These are phyloP conservation scores for Fagus crenata DNA, from an alignment of 306 rosid species.

Conservation along the genomic window DNA sequence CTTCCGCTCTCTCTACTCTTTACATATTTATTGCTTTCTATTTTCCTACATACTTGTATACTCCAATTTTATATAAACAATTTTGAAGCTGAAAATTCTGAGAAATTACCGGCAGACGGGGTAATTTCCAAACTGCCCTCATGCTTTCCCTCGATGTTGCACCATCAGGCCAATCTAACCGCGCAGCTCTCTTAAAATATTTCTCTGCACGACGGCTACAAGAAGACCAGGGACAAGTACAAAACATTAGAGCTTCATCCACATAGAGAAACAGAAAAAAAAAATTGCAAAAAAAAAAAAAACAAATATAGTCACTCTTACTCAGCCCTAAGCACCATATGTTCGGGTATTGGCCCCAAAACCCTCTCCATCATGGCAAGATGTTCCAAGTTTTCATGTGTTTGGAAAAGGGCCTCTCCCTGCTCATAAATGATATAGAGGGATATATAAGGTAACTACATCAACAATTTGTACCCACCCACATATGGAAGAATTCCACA, in stretches of 20 bases:
- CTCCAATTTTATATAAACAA: background rate
- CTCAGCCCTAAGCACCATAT: constrained; percentile 72
- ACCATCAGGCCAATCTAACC: constrained; percentile 71
- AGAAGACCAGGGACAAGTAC: background rate
- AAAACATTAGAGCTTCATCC: constrained; percentile 7
- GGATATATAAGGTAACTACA: background rate
- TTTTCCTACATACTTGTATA: too few relatives aligned
- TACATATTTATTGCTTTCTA: too few relatives aligned
- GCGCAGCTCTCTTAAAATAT: constrained; percentile 63
- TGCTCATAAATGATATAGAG: constrained; percentile 30
- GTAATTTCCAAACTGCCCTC: constrained; percentile 75
- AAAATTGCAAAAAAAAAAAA: too few relatives aligned
- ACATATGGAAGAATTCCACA: background rate
- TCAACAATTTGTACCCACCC: background rate
- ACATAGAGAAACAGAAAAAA: background rate
- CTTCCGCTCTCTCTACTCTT: too few relatives aligned
- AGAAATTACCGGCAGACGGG: constrained; percentile 62
- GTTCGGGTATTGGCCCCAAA: constrained; percentile 75
- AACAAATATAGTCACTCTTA: constrained; percentile 37
- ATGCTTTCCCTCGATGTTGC: constrained; percentile 79
- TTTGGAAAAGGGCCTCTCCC: constrained; percentile 88
- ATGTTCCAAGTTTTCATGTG: constrained; percentile 82
- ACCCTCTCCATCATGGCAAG: constrained; percentile 95
- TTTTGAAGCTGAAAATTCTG: background rate
- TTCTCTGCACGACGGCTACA: constrained; percentile 73